These are phyloP conservation scores for Lithospermum erythrorhizon DNA, from an alignment of 257 asterid species.

Conservation along the genomic window DNA sequence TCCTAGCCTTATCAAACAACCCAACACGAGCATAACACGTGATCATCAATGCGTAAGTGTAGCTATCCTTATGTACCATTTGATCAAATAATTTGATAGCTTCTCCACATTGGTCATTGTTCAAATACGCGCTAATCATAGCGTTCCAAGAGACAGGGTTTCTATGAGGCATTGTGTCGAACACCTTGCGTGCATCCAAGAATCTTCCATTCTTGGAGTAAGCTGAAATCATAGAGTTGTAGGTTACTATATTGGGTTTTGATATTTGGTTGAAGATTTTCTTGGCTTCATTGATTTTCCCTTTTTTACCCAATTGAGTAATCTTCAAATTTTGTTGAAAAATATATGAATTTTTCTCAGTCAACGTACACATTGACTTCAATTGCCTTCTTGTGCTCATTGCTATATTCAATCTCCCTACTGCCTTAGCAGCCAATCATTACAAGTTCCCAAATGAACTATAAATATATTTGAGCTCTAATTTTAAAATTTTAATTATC, in stretches of 20 bases:
- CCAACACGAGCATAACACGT: constrained; percentile 24
- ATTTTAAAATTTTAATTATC: too few species aligned
- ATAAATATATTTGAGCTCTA: too few species aligned
- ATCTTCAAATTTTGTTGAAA: constrained; percentile 21
- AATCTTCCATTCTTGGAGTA: constrained; percentile 26
- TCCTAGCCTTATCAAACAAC: constrained; percentile 21
- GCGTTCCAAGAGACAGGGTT: constrained; percentile 29
- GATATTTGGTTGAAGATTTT: constrained; percentile 17
- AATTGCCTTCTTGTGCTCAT: neutral
- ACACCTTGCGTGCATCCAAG: constrained; percentile 19
- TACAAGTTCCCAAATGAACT: too few species aligned
- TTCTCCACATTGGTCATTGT: constrained; percentile 11
- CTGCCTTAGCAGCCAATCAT: too few species aligned
- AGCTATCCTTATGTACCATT: constrained; percentile 29
- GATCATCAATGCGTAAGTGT: constrained; percentile 40
- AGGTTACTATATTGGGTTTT: constrained; percentile 26
- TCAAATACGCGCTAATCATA: constrained; percentile 19
- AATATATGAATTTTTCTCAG: constrained; percentile 4
- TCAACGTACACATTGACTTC: neutral
- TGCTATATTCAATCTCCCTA: too few species aligned
- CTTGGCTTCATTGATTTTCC: constrained; percentile 25
- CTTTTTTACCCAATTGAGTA: constrained; percentile 23
- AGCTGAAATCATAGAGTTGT: constrained; percentile 34
- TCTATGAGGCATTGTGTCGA: constrained; percentile 17
- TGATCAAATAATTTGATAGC: constrained; percentile 30